Conservation (phyloP, 2,329 filamentous ascomycete genomes). For the Raffaelea albimanens region DNA sequence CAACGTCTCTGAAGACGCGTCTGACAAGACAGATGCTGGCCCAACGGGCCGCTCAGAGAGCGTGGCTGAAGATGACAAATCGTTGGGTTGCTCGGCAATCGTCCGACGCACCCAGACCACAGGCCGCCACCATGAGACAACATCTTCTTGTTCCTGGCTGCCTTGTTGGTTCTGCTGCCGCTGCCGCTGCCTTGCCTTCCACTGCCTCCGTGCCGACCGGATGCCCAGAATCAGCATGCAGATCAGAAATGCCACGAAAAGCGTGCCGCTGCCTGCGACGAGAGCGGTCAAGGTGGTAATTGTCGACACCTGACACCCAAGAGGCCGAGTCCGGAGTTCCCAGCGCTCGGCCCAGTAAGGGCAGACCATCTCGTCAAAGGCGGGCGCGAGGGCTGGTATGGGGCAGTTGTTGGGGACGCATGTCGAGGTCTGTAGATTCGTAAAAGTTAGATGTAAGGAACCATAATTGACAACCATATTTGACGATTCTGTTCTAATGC, state of each 20-base stretch:
- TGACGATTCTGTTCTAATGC: too few relatives aligned
- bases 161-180: too few relatives aligned
- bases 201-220: neutral
- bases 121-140: too few relatives aligned
- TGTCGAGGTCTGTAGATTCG: constrained; percentile 33
- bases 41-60: neutral
- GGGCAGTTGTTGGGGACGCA: constrained; percentile 42
- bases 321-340: constrained; percentile 28
- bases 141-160: too few relatives aligned
- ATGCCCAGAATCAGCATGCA: constrained; percentile 11
- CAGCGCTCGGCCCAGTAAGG: constrained; percentile 39
- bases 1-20: too few relatives aligned
- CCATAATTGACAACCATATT: neutral
- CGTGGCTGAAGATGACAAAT: too few relatives aligned
- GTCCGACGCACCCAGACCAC: too few relatives aligned
- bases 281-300: constrained; percentile 28
- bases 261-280: constrained; percentile 22
- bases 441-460: neutral
- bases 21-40: too few relatives aligned
- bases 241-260: constrained; percentile 17
- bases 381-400: constrained; percentile 39
- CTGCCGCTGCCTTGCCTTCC: neutral
- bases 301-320: constrained; percentile 32
- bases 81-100: too few relatives aligned
- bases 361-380: constrained; percentile 39